These are phyloP conservation scores for Geotrichum australiense DNA, from an alignment of 1,139 yeast genomes.

Conservation along the genomic window DNA sequence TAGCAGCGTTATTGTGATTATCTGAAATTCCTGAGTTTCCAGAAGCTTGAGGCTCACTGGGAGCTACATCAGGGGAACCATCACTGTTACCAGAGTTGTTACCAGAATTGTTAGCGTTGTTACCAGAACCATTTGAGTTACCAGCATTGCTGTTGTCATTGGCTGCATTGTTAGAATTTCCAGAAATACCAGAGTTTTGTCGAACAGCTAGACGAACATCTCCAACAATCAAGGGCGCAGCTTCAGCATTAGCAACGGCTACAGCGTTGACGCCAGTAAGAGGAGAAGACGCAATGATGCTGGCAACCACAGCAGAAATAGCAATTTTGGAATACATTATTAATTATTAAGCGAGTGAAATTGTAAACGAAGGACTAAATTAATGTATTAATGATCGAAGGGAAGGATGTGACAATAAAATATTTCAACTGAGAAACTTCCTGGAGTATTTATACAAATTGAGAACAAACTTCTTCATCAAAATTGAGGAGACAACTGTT, in stretches of 20 bases:
- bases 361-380: too few species aligned
- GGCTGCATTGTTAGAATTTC: conserved; percentile 1
- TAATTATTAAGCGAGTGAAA: too few species aligned
- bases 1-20: neutral
- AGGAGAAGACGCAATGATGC: conserved; percentile 7
- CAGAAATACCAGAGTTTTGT: neutral
- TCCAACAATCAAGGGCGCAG: conserved; percentile 13
- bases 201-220: neutral
- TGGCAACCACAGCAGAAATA: conserved; percentile 1
- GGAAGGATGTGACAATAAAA: too few species aligned
- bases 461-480: too few species aligned
- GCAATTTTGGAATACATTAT: conserved; percentile 1
- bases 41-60: neutral
- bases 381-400: too few species aligned
- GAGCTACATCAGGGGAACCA: neutral
- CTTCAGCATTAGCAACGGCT: conserved; percentile 15
- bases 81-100: conserved; percentile 3
- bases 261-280: conserved; percentile 12
- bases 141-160: neutral
- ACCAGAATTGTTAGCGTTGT: neutral
- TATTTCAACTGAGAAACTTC: too few species aligned
- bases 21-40: neutral
- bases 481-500: too few species aligned
- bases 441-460: too few species aligned
- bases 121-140: too few species aligned